Percentiles rank a stretch among this genome's conserved stretches.
phyloP scores from a whole-genome alignment of 2,329 filamentous ascomycete genomes.

The Claviceps monticola region DNA sequence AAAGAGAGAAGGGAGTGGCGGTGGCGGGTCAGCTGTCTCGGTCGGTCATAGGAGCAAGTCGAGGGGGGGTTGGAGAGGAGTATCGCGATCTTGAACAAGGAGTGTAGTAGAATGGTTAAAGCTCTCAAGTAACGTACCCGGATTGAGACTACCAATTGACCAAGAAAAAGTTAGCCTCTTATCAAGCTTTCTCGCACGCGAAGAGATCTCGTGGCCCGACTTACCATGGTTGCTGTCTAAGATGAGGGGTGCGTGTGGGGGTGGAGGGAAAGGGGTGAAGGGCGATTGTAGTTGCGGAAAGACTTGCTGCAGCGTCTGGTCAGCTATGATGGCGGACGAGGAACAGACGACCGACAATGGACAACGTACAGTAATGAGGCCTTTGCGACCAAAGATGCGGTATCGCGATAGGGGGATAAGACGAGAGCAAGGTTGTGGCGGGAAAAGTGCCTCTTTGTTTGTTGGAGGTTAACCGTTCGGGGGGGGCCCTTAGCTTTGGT shows the following conservation, averaged over 20 bases:
- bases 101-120: neutral
- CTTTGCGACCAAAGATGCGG: slow-evolving; percentile 1
- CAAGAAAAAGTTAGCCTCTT: slow-evolving; percentile 2
- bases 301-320: neutral
- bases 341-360: neutral
- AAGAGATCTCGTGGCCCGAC: slow-evolving; percentile 6
- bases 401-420: slow-evolving; percentile 1
- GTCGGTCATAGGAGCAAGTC: neutral
- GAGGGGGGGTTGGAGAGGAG: neutral
- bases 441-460: slow-evolving; percentile 7
- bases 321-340: neutral
- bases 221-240: slow-evolving; percentile 27
- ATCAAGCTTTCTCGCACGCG: neutral
- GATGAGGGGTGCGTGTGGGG: slow-evolving; percentile 14
- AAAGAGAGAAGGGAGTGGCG: neutral
- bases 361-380: neutral
- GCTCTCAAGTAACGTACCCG: slow-evolving; percentile 36
- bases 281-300: slow-evolving; percentile 7
- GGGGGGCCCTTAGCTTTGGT: slow-evolving; percentile 1
- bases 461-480: slow-evolving; percentile 1
- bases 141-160: slow-evolving; percentile 44
- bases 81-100: neutral
- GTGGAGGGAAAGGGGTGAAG: slow-evolving; percentile 12
- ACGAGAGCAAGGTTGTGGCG: neutral
- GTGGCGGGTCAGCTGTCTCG: slow-evolving; percentile 7